Percentiles rank a stretch among this genome's conserved stretches.
These are phyloP conservation scores for Phyllosticta paracitricarpa DNA, from an alignment of 2,329 filamentous ascomycete species.

Conservation along the genomic window DNA sequence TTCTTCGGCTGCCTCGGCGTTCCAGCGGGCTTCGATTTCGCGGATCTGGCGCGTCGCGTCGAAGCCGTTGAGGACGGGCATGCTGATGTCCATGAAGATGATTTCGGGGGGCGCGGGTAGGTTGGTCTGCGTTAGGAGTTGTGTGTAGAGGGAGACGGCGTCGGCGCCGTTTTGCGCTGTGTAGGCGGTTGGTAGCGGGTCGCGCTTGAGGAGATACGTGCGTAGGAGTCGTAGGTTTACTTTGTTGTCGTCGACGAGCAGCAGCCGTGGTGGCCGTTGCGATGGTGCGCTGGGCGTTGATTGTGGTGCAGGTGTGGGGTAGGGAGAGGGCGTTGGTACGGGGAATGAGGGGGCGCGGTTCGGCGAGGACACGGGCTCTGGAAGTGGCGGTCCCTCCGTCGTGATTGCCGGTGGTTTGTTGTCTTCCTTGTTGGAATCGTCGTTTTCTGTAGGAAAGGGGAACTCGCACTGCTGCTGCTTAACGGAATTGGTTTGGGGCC, in stretches of 20 bases:
- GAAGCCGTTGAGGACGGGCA: slow-evolving; percentile 39
- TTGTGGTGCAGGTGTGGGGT: not conserved
- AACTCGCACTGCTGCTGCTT: slow-evolving; percentile 11
- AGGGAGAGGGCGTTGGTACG: not conserved
- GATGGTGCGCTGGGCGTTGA: not conserved
- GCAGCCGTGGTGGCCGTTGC: slow-evolving; percentile 5
- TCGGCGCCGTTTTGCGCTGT: slow-evolving; percentile 29
- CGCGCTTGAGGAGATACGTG: slow-evolving; percentile 12
- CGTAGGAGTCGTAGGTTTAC: slow-evolving; percentile 49
- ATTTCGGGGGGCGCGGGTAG: slow-evolving; percentile 19
- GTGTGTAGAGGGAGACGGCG: slow-evolving; percentile 29
- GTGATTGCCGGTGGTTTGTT: not conserved
- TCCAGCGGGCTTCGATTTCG: slow-evolving; percentile 14
- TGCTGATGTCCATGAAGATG: slow-evolving; percentile 40
- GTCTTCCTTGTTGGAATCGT: not conserved
- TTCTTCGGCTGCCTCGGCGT: not conserved
- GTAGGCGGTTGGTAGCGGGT: not conserved
- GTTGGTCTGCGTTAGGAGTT: slow-evolving; percentile 9
- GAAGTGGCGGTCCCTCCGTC: slow-evolving; percentile 3
- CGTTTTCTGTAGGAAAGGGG: slow-evolving; percentile 9
- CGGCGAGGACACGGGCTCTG: not conserved
- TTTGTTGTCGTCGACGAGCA: slow-evolving; percentile 13
- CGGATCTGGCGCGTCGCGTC: slow-evolving; percentile 36
- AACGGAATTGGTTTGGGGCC: not conserved
- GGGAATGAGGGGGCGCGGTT: not conserved